Evolutionary conservation across 169 alveolate genomes (phyloP), one percentile per base, ranked within the genome.

Genomic region (Eimeria acervulina): DNA sequence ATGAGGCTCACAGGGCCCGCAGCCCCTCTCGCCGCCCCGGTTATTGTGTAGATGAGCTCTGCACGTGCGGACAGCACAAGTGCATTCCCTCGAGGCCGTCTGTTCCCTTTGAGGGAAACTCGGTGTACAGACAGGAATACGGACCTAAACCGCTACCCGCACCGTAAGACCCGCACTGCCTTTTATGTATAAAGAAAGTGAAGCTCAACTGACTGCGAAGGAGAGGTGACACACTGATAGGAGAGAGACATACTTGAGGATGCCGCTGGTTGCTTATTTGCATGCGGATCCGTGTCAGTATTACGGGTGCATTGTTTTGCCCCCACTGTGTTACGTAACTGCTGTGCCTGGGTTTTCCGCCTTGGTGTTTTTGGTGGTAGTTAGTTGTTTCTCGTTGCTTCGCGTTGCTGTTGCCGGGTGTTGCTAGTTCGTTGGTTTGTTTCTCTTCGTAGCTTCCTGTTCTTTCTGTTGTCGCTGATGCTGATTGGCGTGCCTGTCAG

Each of bases 21-120:
- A 96, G 97, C 51, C 98, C 98, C 40, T 94, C 97, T 38, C 90
- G 72, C 68, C 93, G 84, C 88, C 97, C 96, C 23, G 98, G 98
- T 31, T 96, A 94, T 61, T 97, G 98, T 84, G 97, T 97, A 72
- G 98, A 97, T 40, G 98, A 97, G 81, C 94, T 97, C 36, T 97
- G 98, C 74, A 97, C 96, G 21, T 97, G 98, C 74, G 97, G 97
- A 17, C 96, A 90, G 95, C 98, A 97, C 84, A 96, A 52, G 80
- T 97, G 98, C 74, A 93, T 96, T 42, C 95, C 96, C 88, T 76
- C 96, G 42, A 76, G 83, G 78, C 93, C 89, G 38, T 84, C 97
- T 31, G 38, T 95, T 70, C 97, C 98, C 28, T 97, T 97, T 93
- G 97, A 90, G 84, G 98, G 98, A 28, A 96, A 83, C 78, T 94